phyloP scores from a whole-genome alignment of 495 filamentous ascomycete species.

The Aspergillus panamensis region DNA sequence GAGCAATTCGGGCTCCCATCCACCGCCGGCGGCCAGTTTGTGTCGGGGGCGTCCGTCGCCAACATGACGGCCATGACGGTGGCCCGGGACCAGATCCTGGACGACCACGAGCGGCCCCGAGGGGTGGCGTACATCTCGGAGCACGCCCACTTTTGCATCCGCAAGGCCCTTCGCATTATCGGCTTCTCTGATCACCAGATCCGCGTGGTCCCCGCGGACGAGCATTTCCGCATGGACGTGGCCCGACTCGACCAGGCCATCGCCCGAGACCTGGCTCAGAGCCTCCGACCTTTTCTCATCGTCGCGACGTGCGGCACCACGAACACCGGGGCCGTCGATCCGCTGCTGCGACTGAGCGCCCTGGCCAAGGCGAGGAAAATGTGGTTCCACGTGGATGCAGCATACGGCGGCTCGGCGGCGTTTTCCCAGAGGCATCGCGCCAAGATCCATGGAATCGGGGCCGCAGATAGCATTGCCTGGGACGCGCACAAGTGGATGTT shows the following conservation, averaged over 20 bases:
- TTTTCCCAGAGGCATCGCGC: constrained; percentile 12
- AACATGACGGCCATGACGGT: constrained; percentile 3
- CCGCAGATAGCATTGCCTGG: constrained; percentile 29
- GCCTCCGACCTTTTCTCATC: constrained; percentile 23
- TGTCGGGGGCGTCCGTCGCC: constrained; percentile 9
- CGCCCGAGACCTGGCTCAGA: constrained; percentile 11
- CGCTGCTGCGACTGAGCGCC: constrained; percentile 12
- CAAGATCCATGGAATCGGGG: constrained; percentile 8
- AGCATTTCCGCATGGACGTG: constrained; percentile 15
- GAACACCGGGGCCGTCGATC: constrained; percentile 29
- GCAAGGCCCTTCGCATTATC: constrained; percentile 22
- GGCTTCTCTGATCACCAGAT: constrained; percentile 23
- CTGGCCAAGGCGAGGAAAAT: constrained; percentile 6
- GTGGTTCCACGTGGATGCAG: constrained; percentile 26
- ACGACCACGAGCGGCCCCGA: background rate
- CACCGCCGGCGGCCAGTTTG: constrained; percentile 4
- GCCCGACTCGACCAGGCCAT: constrained; percentile 10
- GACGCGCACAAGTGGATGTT: constrained; percentile 35
- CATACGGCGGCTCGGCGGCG: constrained; percentile 27
- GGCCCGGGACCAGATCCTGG: constrained; percentile 1
- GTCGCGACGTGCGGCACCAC: constrained; percentile 27
- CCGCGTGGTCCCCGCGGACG: constrained; percentile 16
- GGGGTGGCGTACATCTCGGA: constrained; percentile 26
- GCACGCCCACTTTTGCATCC: constrained; percentile 24
- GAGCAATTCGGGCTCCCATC: constrained; percentile 1